Evolutionary conservation across 106 monocot genomes (phyloP).

Genomic region (Dendrobium chrysotoxum): DNA sequence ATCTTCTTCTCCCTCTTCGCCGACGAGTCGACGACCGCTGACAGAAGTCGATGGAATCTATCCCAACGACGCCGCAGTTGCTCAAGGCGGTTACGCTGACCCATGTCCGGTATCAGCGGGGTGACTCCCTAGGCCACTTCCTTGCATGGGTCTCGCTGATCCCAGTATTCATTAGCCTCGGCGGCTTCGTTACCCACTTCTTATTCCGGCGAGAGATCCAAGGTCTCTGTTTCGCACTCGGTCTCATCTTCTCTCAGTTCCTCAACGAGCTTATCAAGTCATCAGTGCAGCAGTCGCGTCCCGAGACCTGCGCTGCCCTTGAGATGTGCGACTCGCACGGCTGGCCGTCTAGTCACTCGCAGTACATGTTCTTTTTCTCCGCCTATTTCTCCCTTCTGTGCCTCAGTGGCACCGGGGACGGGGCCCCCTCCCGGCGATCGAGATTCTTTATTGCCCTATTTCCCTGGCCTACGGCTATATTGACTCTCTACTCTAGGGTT

Average conservation of each 20-base stretch:
- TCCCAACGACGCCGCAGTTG: slow-evolving; percentile 2
- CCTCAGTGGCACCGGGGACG: slow-evolving; percentile 9
- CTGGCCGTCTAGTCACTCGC: slow-evolving; percentile 97
- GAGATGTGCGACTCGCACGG: slow-evolving; percentile 94
- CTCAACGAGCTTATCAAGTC: slow-evolving; percentile 92
- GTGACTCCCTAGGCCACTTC: slow-evolving; percentile 74
- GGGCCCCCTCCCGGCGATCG: slow-evolving; percentile 11
- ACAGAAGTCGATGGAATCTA: background rate
- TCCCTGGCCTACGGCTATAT: slow-evolving; percentile 68
- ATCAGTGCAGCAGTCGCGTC: slow-evolving; percentile 85
- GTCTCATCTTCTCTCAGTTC: slow-evolving; percentile 73
- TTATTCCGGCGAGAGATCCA: slow-evolving; percentile 96
- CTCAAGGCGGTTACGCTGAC: slow-evolving; percentile 93
- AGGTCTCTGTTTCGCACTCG: slow-evolving; percentile 71
- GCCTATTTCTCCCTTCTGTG: slow-evolving; percentile 64
- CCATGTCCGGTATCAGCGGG: slow-evolving; percentile 81
- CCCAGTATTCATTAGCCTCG: slow-evolving; percentile 91
- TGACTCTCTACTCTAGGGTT: slow-evolving; percentile 92
- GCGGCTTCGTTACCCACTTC: slow-evolving; percentile 93
- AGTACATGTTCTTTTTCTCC: slow-evolving; percentile 99
- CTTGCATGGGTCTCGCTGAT: slow-evolving; percentile 94
- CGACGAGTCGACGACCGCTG: background rate
- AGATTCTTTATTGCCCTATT: slow-evolving; percentile 30
- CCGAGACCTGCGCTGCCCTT: slow-evolving; percentile 71
- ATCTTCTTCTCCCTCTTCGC: background rate